Conservation (phyloP, 345 rosid genomes). For the Eucalyptus tenuipes region DNA sequence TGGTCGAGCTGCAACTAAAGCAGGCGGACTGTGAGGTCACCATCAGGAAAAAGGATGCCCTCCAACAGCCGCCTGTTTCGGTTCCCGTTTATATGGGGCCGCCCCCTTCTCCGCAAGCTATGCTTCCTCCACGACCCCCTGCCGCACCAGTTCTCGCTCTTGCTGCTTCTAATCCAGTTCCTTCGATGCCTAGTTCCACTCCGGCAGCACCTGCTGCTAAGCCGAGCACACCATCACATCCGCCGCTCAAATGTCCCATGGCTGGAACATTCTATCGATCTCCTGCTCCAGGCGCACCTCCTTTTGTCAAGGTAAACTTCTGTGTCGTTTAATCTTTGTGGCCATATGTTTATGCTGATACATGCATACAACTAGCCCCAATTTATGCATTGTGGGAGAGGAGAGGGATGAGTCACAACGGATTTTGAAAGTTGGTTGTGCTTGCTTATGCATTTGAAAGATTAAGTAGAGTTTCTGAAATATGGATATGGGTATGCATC, state of each 20-base stretch:
- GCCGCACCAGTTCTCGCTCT: not conserved
- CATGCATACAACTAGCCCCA: not conserved
- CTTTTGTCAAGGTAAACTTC: constrained; percentile 1
- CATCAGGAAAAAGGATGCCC: not conserved
- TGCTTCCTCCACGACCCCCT: not conserved
- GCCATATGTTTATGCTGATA: not conserved
- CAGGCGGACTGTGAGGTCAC: not conserved
- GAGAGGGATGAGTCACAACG: not conserved
- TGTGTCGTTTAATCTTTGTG: not conserved
- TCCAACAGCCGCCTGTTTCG: not conserved
- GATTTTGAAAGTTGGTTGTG: not conserved
- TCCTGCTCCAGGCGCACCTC: constrained; percentile 2
- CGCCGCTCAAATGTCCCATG: constrained; percentile 1
- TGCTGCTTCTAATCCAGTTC: not conserved
- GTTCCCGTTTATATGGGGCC: not conserved
- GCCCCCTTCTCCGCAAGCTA: not conserved
- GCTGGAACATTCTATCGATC: constrained; percentile 8
- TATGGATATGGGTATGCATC: not conserved
- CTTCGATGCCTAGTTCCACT: not conserved
- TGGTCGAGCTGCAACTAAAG: constrained; percentile 2
- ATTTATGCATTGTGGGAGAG: not conserved
- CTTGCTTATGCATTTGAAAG: not conserved
- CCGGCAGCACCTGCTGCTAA: not conserved
- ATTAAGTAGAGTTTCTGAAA: not conserved
- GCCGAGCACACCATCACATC: not conserved